These are phyloP conservation scores for Aspergillus texensis DNA, from an alignment of 2,329 filamentous ascomycete genomes.

Conservation along the genomic window DNA sequence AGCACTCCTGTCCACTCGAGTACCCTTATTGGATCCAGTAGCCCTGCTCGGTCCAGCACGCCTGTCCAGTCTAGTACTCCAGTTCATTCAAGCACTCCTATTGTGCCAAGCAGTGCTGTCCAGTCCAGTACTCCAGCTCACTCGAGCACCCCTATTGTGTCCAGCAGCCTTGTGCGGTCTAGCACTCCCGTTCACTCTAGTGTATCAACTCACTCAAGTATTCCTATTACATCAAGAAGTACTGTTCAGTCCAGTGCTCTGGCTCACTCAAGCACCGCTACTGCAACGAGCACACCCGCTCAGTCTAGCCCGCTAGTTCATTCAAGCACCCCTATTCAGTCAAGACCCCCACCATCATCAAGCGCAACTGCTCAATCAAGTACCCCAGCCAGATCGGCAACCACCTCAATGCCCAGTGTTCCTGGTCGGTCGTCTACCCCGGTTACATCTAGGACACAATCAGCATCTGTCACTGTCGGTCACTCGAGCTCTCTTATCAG, in stretches of 20 bases:
- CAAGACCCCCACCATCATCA: conserved; percentile 8
- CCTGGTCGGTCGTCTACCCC: not conserved
- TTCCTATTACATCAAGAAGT: not conserved
- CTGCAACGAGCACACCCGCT: too few species aligned
- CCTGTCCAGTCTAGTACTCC: not conserved
- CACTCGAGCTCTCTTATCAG: conserved; percentile 5
- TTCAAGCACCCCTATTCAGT: conserved; percentile 10
- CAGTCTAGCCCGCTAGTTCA: too few species aligned
- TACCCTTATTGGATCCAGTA: conserved; percentile 11
- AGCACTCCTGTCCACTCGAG: conserved; percentile 12
- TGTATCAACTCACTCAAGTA: not conserved
- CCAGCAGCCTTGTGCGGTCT: not conserved
- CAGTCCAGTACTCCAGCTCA: conserved; percentile 11
- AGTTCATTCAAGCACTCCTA: conserved; percentile 6
- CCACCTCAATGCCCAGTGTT: not conserved
- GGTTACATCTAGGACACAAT: not conserved
- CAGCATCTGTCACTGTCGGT: not conserved
- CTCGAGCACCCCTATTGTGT: conserved; percentile 13
- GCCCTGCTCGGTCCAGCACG: conserved; percentile 14
- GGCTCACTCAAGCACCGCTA: conserved; percentile 5
- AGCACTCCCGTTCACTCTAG: conserved; percentile 13
- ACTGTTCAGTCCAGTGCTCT: conserved; percentile 1
- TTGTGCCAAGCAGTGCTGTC: conserved; percentile 4
- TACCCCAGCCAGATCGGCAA: not conserved
- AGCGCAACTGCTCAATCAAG: conserved; percentile 7